Evolutionary conservation across 2,329 filamentous ascomycete species (phyloP), one percentile per base, ranked within the genome.

Genomic region (Knufia petricola): DNA sequence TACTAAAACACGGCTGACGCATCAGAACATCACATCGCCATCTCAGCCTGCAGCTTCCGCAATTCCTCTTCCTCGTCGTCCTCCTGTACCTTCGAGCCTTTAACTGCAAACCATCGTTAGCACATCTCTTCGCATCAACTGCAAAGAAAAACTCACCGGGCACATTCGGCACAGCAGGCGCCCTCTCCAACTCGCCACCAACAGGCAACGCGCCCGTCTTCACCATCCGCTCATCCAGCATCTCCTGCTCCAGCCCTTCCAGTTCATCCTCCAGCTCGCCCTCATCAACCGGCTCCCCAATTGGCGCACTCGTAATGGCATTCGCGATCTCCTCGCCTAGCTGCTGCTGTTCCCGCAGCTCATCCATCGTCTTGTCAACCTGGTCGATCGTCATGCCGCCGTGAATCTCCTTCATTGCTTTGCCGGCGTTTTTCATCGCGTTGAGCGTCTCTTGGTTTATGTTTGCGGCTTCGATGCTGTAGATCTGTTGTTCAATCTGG

Each of bases 1-100:
- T n/a, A n/a, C n/a, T n/a, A n/a, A n/a, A n/a, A n/a, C n/a, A n/a
- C n/a, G n/a, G n/a, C n/a, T n/a, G n/a, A n/a, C n/a, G n/a, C n/a
- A n/a, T n/a, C n/a, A n/a, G n/a, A n/a, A n/a, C n/a, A n/a, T 38
- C 28, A 94, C 84, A 95, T 95, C 56, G 89, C 89, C 90, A 96
- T 96, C 69, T 95, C 90, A 30, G 87, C 89, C 66, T 94, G 88
- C 59, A 98, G 69, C 70, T 92, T 95, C 68, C 84, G 80, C 63
- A 96, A 74, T 71, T 96, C 90, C 61, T 84, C 90, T 67, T 96
- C 90, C 64, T 96, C 92, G 75, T 96, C 90, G 66, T 95, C 89
- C 66, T 95, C 87, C 63, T 85, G 81, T 65, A 52, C 64, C 62
- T 58, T 70, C 69, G 56, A 71, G 66, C 70, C 64, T 53, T 68